phyloP scores from a whole-genome alignment of 2,329 filamentous ascomycete species.

The Claviceps sp. region DNA sequence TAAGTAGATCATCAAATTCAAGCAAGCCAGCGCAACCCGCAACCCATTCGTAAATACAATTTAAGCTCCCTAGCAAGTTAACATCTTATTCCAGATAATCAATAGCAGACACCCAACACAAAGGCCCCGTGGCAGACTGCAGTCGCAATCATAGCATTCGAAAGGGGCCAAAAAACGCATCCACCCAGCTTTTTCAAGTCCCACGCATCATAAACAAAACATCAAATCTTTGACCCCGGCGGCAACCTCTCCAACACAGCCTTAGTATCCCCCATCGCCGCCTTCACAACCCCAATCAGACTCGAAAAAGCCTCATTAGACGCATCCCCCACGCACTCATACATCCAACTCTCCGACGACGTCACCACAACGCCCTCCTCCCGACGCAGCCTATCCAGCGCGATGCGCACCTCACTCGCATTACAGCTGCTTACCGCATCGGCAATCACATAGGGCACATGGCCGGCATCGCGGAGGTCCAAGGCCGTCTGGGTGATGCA shows the following conservation, averaged over 20 bases:
- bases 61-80: no score
- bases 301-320: constrained; percentile 56
- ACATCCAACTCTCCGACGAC: constrained; percentile 79
- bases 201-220: no score
- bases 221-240: constrained; percentile 40
- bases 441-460: constrained; percentile 74
- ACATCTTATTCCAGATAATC: no score
- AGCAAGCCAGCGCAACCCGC: no score
- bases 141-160: neutral
- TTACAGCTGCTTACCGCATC: constrained; percentile 88
- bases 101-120: no score
- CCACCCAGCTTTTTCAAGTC: neutral
- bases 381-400: constrained; percentile 59
- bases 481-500: constrained; percentile 88
- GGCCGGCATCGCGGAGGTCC: constrained; percentile 61
- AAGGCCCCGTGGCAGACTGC: neutral
- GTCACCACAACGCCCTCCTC: constrained; percentile 64
- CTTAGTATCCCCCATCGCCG: constrained; percentile 57
- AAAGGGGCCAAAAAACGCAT: neutral
- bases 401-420: constrained; percentile 64
- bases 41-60: no score
- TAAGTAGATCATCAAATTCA: no score
- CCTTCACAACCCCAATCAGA: constrained; percentile 67
- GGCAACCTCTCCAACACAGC: constrained; percentile 50
- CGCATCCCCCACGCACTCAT: constrained; percentile 81